Percentiles rank a stretch among this genome's conserved stretches.
Evolutionary conservation across 1,284 basidiomycete species (phyloP).

Genomic region (Ceratobasidium sp.): DNA sequence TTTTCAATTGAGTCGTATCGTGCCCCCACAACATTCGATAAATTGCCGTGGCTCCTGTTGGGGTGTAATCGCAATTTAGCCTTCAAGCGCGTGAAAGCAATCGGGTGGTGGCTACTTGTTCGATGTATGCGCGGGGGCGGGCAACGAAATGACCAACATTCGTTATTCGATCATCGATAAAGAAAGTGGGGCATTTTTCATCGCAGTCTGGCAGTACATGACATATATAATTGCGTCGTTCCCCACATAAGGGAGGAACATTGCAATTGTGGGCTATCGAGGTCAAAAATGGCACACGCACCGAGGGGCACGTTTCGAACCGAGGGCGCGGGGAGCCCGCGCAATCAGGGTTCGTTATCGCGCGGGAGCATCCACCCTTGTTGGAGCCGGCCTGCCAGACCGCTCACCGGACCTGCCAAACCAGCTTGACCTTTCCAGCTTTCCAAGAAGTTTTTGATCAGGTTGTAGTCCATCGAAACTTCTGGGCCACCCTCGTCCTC

Average conservation of each 20-base stretch:
- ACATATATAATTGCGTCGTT: not conserved
- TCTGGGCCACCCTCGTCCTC: slow-evolving; percentile 64
- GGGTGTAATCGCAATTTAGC: slow-evolving; percentile 24
- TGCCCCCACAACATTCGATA: not conserved
- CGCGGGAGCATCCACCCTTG: slow-evolving; percentile 74
- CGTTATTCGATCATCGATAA: slow-evolving; percentile 8
- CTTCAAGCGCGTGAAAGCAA: slow-evolving; percentile 2
- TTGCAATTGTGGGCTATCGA: slow-evolving; percentile 22
- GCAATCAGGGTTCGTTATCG: slow-evolving; percentile 57
- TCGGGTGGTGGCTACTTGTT: slow-evolving; percentile 10
- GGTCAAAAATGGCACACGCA: not conserved
- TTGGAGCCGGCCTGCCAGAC: slow-evolving; percentile 82
- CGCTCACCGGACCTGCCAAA: slow-evolving; percentile 87
- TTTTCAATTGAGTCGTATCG: not conserved
- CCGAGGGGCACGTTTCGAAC: not conserved
- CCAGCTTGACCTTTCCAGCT: slow-evolving; percentile 92
- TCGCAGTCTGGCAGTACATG: not conserved
- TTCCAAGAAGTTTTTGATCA: slow-evolving; percentile 95
- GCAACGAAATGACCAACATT: not conserved
- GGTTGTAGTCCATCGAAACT: slow-evolving; percentile 76
- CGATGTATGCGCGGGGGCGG: slow-evolving; percentile 23
- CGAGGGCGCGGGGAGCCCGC: not conserved
- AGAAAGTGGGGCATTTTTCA: slow-evolving; percentile 19
- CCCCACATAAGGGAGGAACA: slow-evolving; percentile 5
- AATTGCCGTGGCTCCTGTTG: slow-evolving; percentile 3